phyloP scores from a whole-genome alignment of 1,284 basidiomycete genomes.

The Ustilago lituana region DNA sequence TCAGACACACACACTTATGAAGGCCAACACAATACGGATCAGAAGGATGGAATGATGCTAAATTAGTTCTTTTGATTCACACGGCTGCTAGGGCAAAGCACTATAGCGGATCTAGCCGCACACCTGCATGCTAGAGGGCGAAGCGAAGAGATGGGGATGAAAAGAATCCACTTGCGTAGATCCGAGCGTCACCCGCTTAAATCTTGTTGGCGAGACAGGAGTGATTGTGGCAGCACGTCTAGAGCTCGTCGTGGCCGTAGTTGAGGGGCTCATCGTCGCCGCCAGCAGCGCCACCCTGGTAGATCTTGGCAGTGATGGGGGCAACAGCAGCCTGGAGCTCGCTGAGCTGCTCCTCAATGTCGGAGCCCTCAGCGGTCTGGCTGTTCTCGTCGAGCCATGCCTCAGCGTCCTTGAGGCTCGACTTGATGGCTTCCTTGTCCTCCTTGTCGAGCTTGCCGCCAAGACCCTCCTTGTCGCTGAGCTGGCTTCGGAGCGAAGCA shows the following conservation, averaged over 20 bases:
- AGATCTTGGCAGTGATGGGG: conserved; percentile 67
- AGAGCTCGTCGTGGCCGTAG: conserved; percentile 67
- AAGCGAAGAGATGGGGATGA: neutral
- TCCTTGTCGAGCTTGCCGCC: conserved; percentile 66
- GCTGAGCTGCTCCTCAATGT: conserved; percentile 67
- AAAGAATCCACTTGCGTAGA: neutral
- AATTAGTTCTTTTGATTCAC: conserved; percentile 7
- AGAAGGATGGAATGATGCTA: too few species aligned
- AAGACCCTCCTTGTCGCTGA: conserved; percentile 67
- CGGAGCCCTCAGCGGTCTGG: conserved; percentile 61
- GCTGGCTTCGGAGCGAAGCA: conserved; percentile 61
- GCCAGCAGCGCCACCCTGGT: conserved; percentile 50
- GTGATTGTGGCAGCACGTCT: conserved; percentile 14
- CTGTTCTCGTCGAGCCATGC: conserved; percentile 66
- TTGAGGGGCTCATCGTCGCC: conserved; percentile 62
- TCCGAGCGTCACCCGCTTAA: conserved; percentile 7
- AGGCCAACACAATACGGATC: too few species aligned
- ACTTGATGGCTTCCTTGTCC: conserved; percentile 66
- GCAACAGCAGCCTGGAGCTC: conserved; percentile 66
- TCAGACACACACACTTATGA: too few species aligned
- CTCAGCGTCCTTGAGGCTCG: conserved; percentile 66
- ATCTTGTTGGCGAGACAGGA: too few species aligned
- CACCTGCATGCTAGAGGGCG: neutral
- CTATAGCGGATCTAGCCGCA: too few species aligned
- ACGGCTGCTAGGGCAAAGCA: conserved; percentile 1